A percentile compares a stretch with the other conserved stretches of the same genome.
Conservation (phyloP, 1,284 basidiomycete genomes). For the Blastosporella zonata region DNA sequence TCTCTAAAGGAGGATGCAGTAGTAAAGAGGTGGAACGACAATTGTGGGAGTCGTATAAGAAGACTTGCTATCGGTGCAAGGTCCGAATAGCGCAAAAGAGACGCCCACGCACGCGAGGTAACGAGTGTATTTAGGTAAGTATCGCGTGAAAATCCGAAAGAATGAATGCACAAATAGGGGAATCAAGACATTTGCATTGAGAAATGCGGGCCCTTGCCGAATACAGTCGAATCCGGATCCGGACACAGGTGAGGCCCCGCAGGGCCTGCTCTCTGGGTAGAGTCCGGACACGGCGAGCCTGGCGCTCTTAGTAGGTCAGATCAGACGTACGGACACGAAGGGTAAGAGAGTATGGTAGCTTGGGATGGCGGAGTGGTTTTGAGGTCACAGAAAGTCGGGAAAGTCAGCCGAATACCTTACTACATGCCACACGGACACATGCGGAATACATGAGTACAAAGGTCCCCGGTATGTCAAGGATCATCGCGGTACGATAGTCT, state of each 20-base stretch:
- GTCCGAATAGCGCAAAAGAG: slow-evolving; percentile 8
- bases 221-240: no score
- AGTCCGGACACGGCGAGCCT: no score
- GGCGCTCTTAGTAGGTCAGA: no score
- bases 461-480: background rate
- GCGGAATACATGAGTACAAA: slow-evolving; percentile 1
- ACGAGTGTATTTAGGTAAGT: slow-evolving; percentile 1
- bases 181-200: slow-evolving; percentile 17
- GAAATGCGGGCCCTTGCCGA: slow-evolving; percentile 8
- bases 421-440: slow-evolving; percentile 4
- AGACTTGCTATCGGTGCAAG: slow-evolving; percentile 1
- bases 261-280: no score
- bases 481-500: background rate
- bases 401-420: no score
- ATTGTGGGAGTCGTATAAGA: slow-evolving; percentile 1
- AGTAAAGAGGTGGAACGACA: background rate
- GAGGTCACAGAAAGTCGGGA: background rate
- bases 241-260: background rate
- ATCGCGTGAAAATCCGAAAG: slow-evolving; percentile 13
- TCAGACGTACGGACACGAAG: no score
- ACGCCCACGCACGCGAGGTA: slow-evolving; percentile 2
- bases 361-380: background rate
- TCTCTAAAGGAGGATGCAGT: background rate
- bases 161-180: slow-evolving; percentile 5
- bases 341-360: no score